Evolutionary conservation across 371 early-diverging fungal species (phyloP), one percentile per base, ranked within the genome.

Genomic region (Actinomortierella ambigua): DNA sequence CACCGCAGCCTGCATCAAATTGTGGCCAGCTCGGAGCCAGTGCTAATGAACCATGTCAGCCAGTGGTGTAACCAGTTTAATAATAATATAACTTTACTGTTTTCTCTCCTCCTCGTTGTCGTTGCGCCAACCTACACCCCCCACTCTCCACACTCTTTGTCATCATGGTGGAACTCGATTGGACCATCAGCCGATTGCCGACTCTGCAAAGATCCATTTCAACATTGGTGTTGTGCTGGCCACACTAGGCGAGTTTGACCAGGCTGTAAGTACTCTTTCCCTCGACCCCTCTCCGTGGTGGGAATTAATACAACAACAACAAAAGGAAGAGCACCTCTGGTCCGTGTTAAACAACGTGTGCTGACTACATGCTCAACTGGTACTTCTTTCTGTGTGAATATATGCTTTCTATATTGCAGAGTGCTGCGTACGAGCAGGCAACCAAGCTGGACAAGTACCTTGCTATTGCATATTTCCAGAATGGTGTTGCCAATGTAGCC

Each of bases 191-290:
- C 79, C 83, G 34, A 93, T 96, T 57, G 95, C 95, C 26, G 95
- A 95, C 69, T 88, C 88, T 26, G 89, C 97, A 41, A 96, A 95
- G 79, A 94, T 97, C 61, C 92, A 95, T 81, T 97, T 95, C 77
- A 97, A 97, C 76, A 92, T 97, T 75, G 97, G 93, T 9, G 83
- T 94, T 56, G 88, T 92, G 50, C 87, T 88, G 52, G 84, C 90
- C 13, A 86, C 88, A 20, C 68, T 90, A 48, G 88, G 88, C 26
- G 85, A 93, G 67, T 85, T 91, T 76, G 85, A 90, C 39, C 87
- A 85, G 59, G 96, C 97, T 61, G 95, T 93, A 90, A 86, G 85
- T 71, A 54, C 23, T 48, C 44, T 46, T n/a, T 22, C n/a, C n/a
- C n/a, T n/a, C n/a, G n/a, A n/a, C n/a, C n/a, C n/a, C n/a, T n/a